Evolutionary conservation across 2,329 filamentous ascomycete genomes (phyloP).

Genomic region (Penicillium sp.): DNA sequence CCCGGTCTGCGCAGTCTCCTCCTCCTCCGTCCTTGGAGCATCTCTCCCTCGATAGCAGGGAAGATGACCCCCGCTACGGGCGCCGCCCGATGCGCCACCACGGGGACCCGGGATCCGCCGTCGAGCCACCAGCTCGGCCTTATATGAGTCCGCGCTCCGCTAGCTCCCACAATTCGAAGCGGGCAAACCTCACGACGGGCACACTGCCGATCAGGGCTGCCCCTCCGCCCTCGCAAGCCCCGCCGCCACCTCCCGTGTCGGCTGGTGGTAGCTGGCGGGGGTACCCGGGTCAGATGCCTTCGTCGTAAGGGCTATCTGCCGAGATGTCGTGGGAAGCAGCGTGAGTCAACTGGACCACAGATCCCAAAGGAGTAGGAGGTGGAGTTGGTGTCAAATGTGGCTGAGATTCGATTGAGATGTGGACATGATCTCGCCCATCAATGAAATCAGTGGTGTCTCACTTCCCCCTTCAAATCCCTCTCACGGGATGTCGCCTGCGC

Average conservation of each 20-base stretch:
- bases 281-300: constrained; percentile 19
- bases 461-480: too few species aligned
- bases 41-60: constrained; percentile 38
- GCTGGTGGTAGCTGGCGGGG: constrained; percentile 23
- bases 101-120: constrained; percentile 33
- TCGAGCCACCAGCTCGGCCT: constrained; percentile 34
- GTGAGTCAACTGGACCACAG: too few species aligned
- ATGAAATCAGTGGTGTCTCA: too few species aligned
- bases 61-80: constrained; percentile 25
- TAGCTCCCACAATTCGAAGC: constrained; percentile 34
- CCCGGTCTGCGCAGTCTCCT: constrained; percentile 26
- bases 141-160: constrained; percentile 35
- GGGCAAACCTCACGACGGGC: constrained; percentile 45
- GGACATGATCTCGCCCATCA: too few species aligned
- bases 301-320: constrained; percentile 3
- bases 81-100: constrained; percentile 26
- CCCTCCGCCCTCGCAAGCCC: constrained; percentile 51
- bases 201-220: constrained; percentile 60
- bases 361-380: too few species aligned
- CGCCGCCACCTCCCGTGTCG: constrained; percentile 51
- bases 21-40: constrained; percentile 40
- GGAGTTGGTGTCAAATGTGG: too few species aligned
- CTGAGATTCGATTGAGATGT: too few species aligned
- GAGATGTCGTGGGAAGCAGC: background rate
- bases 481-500: too few species aligned